Percentiles rank a stretch among this genome's conserved stretches.
phyloP scores from a whole-genome alignment of 1,284 basidiomycete species.

The Tilletia caries region DNA sequence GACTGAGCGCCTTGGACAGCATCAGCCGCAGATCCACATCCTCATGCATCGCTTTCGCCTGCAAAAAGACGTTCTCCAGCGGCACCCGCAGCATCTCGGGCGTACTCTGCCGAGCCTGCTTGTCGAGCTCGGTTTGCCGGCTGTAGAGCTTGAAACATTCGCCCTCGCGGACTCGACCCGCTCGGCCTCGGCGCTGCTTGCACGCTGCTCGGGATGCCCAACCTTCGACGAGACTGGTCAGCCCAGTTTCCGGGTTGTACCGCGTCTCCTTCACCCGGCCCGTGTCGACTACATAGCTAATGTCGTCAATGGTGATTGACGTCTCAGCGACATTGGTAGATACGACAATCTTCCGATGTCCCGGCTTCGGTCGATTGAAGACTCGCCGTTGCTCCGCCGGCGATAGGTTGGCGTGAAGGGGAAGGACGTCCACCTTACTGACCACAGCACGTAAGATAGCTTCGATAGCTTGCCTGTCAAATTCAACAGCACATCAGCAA shows the following conservation, averaged over 20 bases:
- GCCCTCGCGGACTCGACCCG: conserved; percentile 67
- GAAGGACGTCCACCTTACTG: conserved; percentile 65
- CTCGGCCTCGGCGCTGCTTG: conserved; percentile 79
- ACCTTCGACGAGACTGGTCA: conserved; percentile 73
- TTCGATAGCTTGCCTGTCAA: conserved; percentile 65
- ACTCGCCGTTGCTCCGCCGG: conserved; percentile 78
- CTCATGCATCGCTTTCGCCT: conserved; percentile 77
- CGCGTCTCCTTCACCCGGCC: conserved; percentile 87
- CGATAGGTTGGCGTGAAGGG: conserved; percentile 85
- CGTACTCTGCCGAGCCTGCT: conserved; percentile 66
- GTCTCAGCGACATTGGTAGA: conserved; percentile 90
- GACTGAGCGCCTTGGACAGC: conserved; percentile 73
- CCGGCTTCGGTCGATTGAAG: conserved; percentile 61
- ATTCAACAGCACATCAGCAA: neutral
- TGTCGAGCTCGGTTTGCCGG: conserved; percentile 65
- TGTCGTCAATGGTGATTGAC: conserved; percentile 74
- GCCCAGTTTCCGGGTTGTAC: conserved; percentile 71
- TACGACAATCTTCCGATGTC: conserved; percentile 77
- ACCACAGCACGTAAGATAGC: conserved; percentile 59
- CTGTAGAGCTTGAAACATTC: conserved; percentile 67
- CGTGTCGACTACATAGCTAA: conserved; percentile 61
- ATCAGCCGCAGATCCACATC: conserved; percentile 73
- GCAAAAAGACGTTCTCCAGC: conserved; percentile 75
- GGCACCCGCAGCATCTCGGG: conserved; percentile 90
- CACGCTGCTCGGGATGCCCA: conserved; percentile 79